A percentile compares a stretch with the other conserved stretches of the same genome.
Evolutionary conservation across 2,329 filamentous ascomycete genomes (phyloP).

Genomic region (Diaporthe helianthi): DNA sequence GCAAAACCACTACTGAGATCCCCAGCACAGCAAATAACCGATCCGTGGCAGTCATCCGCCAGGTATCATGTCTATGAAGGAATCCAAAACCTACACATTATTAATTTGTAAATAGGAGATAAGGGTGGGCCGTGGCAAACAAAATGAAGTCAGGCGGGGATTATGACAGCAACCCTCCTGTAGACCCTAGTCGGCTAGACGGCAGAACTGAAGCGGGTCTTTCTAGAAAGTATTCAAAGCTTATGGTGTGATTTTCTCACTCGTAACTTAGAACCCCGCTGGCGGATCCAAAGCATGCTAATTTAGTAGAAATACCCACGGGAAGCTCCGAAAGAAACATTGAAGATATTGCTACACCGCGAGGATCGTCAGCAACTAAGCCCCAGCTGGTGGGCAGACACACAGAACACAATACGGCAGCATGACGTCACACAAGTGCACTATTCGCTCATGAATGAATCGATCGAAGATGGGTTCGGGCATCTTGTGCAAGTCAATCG

Average conservation of each 20-base stretch:
- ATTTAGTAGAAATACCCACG: background rate
- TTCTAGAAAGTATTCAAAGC: background rate
- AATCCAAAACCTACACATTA: background rate
- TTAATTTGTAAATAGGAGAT: background rate
- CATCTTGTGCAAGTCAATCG: background rate
- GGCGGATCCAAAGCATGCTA: background rate
- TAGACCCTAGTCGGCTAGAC: background rate
- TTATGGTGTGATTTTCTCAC: too few relatives aligned
- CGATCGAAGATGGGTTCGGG: background rate
- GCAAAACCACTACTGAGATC: too few relatives aligned
- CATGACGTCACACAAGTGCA: background rate
- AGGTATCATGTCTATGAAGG: too few relatives aligned
- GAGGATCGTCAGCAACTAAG: constrained; percentile 5
- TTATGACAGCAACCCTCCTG: background rate
- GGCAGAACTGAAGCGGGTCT: background rate
- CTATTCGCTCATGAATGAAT: background rate
- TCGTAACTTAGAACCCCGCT: background rate
- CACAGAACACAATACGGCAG: background rate
- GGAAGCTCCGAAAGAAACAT: background rate
- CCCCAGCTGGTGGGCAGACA: background rate
- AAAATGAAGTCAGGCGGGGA: background rate
- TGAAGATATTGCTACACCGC: background rate
- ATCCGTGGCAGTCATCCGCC: too few relatives aligned
- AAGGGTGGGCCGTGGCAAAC: background rate
- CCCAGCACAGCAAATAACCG: too few relatives aligned